These are phyloP conservation scores for Hymenoscyphus scutula DNA, from an alignment of 2,329 filamentous ascomycete species.

Conservation along the genomic window DNA sequence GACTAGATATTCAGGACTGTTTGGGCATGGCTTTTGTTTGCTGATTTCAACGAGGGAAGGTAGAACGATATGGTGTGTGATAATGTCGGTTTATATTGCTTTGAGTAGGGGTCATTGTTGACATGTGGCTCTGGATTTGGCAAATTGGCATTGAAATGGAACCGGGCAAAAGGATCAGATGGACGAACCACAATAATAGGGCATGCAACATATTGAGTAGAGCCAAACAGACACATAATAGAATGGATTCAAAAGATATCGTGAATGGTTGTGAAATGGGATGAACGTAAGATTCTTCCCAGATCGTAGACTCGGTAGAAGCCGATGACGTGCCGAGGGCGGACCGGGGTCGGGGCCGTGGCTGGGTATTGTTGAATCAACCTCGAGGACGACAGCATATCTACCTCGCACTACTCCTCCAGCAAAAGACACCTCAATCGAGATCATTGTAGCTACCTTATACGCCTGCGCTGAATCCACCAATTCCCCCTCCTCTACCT, in stretches of 20 bases:
- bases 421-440: neutral
- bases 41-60: neutral
- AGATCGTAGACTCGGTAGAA: neutral
- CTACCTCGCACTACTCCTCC: neutral
- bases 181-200: neutral
- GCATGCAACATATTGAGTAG: neutral
- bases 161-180: neutral
- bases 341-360: neutral
- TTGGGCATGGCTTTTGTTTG: neutral
- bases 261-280: neutral
- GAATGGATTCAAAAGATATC: neutral
- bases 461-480: neutral
- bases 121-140: neutral
- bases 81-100: conserved; percentile 6
- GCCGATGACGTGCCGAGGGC: neutral
- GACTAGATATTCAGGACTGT: conserved; percentile 5
- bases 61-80: neutral
- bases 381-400: too few relatives aligned
- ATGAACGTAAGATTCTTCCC: too few relatives aligned
- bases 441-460: neutral
- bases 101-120: neutral
- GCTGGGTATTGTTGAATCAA: neutral
- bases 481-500: neutral
- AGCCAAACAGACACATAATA: neutral
- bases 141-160: conserved; percentile 3